Conservation (phyloP, 345 rosid genomes). For the Gossypium ekmanianum region DNA sequence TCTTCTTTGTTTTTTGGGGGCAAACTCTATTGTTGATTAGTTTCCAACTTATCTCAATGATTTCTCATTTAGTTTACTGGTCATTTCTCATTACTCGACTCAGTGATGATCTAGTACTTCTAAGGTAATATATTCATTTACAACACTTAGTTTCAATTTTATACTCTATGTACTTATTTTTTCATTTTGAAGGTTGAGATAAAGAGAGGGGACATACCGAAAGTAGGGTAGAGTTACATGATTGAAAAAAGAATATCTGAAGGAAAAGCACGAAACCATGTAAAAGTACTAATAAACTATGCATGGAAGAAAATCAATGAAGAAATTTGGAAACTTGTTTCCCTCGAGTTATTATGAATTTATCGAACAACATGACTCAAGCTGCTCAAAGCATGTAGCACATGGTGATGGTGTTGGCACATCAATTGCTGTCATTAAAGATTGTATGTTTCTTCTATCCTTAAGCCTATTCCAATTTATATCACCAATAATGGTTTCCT, state of each 20-base stretch:
- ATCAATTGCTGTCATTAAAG: background rate
- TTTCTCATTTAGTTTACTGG: no score
- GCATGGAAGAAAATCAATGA: background rate
- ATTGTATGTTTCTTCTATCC: background rate
- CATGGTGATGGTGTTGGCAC: background rate
- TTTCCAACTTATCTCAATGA: no score
- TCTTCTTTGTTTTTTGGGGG: background rate
- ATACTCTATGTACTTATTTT: background rate
- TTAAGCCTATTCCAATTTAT: background rate
- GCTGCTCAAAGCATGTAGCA: background rate
- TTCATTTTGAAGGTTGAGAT: background rate
- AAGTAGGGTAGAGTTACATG: background rate
- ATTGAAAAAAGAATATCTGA: background rate
- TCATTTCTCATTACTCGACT: no score
- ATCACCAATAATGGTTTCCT: background rate
- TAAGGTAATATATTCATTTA: no score
- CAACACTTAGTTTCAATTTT: no score
- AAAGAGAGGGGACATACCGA: background rate
- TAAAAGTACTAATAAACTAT: background rate
- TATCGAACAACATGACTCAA: background rate
- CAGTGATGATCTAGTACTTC: no score
- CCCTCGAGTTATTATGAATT: background rate
- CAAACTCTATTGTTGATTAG: background rate
- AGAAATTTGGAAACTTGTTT: background rate
- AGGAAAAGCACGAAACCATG: background rate